These are phyloP conservation scores for Apiospora marii DNA, from an alignment of 2,329 filamentous ascomycete genomes.

Conservation along the genomic window DNA sequence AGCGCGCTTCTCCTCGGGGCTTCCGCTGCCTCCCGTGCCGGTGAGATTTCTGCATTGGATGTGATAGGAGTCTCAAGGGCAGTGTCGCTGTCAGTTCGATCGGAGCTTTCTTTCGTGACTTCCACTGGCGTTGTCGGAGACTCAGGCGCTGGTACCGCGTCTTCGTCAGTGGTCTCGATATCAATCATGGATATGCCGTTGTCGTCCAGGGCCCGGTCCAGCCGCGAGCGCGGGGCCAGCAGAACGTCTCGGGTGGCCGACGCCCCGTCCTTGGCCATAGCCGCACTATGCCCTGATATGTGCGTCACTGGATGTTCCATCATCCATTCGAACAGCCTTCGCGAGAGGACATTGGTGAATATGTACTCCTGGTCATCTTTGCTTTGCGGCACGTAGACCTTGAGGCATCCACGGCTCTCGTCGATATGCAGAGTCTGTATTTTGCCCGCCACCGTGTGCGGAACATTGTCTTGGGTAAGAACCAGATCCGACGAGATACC, in stretches of 20 bases:
- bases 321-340: conserved; percentile 44
- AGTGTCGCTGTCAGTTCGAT: background rate
- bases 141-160: conserved; percentile 8
- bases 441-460: conserved; percentile 30
- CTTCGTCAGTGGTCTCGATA: conserved; percentile 29
- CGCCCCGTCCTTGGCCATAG: conserved; percentile 24
- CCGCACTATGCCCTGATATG: conserved; percentile 24
- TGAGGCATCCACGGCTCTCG: conserved; percentile 15
- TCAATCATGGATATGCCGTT: conserved; percentile 31
- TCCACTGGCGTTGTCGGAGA: background rate
- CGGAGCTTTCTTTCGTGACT: background rate
- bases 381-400: conserved; percentile 44
- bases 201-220: conserved; percentile 28
- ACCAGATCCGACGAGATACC: conserved; percentile 39
- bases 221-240: conserved; percentile 26
- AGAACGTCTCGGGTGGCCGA: conserved; percentile 29
- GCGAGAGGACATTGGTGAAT: conserved; percentile 39
- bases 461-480: conserved; percentile 38
- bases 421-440: conserved; percentile 33
- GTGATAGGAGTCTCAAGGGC: background rate
- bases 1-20: background rate
- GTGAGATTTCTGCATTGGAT: background rate
- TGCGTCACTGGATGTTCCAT: conserved; percentile 37
- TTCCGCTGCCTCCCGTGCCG: background rate
- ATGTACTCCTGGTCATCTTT: conserved; percentile 38